A percentile compares a stretch with the other conserved stretches of the same genome.
Conservation (phyloP, 208 protist species). For the Leishmania turanica region DNA sequence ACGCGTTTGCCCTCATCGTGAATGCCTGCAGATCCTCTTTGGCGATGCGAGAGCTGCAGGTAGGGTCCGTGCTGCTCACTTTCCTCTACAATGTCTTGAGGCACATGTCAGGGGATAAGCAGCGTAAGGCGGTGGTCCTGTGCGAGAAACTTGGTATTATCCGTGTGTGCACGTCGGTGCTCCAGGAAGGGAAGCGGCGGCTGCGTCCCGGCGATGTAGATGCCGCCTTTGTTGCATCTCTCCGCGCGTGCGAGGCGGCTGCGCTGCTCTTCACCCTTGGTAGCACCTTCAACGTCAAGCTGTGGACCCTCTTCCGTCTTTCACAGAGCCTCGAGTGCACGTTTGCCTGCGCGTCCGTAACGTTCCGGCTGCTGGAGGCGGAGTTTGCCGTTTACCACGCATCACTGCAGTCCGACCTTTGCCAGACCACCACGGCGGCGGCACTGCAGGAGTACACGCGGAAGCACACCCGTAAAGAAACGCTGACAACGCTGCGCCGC, state of each 20-base stretch:
- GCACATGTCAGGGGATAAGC: conserved; percentile 35
- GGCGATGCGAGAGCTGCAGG: conserved; percentile 35
- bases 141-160: conserved; percentile 59
- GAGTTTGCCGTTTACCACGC: conserved; percentile 24
- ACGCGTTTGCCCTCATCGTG: conserved; percentile 54
- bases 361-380: conserved; percentile 23
- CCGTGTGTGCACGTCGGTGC: conserved; percentile 38
- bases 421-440: not conserved
- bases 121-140: conserved; percentile 39
- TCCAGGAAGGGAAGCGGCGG: conserved; percentile 35
- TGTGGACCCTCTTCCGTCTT: conserved; percentile 34
- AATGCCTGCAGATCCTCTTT: conserved; percentile 45
- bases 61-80: conserved; percentile 47
- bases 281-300: conserved; percentile 43
- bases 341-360: conserved; percentile 15
- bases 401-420: conserved; percentile 2
- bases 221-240: conserved; percentile 3
- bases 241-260: conserved; percentile 41
- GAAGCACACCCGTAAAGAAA: conserved; percentile 29
- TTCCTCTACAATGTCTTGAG: conserved; percentile 77
- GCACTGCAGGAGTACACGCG: not conserved
- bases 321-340: conserved; percentile 40
- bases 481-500: conserved; percentile 15
- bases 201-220: conserved; percentile 13
- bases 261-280: conserved; percentile 42